These are phyloP conservation scores for Teunomyces atbi DNA, from an alignment of 805 yeast species.

Conservation along the genomic window DNA sequence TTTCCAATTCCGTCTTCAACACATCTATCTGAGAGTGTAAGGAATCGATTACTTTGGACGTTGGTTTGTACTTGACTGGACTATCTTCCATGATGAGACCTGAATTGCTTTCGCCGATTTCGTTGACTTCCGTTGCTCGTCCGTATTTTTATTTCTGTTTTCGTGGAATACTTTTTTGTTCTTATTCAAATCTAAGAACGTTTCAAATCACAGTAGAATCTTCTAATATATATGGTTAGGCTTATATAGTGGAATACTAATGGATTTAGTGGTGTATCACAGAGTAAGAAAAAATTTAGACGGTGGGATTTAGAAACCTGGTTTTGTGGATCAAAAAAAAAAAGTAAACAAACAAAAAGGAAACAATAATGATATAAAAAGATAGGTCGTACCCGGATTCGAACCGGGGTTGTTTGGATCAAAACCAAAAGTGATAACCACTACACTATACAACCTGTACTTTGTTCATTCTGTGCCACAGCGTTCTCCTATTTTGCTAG, in stretches of 20 bases:
- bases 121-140: too few relatives aligned
- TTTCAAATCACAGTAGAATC: background rate
- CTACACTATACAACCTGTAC: conserved; percentile 60
- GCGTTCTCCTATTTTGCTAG: background rate
- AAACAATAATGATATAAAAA: conserved; percentile 9
- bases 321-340: conserved; percentile 1
- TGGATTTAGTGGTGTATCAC: conserved; percentile 2
- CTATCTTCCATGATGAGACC: conserved; percentile 16
- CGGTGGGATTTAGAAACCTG: background rate
- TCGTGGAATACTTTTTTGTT: background rate
- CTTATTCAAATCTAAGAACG: background rate
- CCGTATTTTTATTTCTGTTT: too few relatives aligned
- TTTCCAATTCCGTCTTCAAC: conserved; percentile 46
- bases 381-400: conserved; percentile 76
- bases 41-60: conserved; percentile 49
- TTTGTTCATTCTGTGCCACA: background rate
- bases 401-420: conserved; percentile 83
- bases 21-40: conserved; percentile 46
- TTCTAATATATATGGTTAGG: conserved; percentile 1
- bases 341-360: conserved; percentile 3
- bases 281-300: conserved; percentile 1
- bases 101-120: too few relatives aligned
- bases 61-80: conserved; percentile 16
- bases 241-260: conserved; percentile 1
- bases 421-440: conserved; percentile 80